These are phyloP conservation scores for Parietichytrium sp. DNA, from an alignment of 108 stramenopile species.

Conservation along the genomic window DNA sequence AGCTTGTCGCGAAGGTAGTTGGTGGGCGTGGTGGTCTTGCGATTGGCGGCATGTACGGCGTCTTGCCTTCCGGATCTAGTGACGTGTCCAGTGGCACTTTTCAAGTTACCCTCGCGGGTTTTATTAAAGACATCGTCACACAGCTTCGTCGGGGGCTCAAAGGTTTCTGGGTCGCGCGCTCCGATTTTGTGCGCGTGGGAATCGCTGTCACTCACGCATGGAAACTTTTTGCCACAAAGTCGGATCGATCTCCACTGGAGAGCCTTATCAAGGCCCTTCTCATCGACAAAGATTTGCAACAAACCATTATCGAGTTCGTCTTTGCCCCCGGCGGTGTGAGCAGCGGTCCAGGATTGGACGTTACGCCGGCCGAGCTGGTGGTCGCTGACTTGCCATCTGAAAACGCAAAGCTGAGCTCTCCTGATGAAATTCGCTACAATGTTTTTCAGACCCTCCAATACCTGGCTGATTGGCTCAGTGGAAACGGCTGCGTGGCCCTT, in stretches of 20 bases:
- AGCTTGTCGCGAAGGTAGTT: neutral
- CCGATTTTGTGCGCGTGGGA: neutral
- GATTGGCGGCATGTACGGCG: constrained; percentile 35
- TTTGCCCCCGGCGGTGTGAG: constrained; percentile 6
- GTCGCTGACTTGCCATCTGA: neutral
- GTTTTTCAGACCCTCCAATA: constrained; percentile 29
- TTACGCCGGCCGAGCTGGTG: neutral
- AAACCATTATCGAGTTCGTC: neutral
- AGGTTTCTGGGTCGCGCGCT: constrained; percentile 31
- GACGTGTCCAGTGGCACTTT: neutral
- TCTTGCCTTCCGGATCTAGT: neutral
- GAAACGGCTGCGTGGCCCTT: constrained; percentile 32
- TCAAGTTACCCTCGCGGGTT: neutral
- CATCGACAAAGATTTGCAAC: neutral
- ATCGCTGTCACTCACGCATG: neutral
- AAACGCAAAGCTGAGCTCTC: neutral
- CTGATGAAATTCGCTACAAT: constrained; percentile 15
- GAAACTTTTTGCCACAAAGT: neutral
- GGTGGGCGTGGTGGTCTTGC: neutral
- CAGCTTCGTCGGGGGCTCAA: constrained; percentile 11
- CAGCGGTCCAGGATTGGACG: neutral
- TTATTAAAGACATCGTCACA: constrained; percentile 16
- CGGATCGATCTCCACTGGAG: neutral
- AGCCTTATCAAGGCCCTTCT: neutral
- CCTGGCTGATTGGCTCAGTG: constrained; percentile 24